Evolutionary conservation across 768 basidiomycete genomes (phyloP).

Genomic region (Russula griseocarnosa): DNA sequence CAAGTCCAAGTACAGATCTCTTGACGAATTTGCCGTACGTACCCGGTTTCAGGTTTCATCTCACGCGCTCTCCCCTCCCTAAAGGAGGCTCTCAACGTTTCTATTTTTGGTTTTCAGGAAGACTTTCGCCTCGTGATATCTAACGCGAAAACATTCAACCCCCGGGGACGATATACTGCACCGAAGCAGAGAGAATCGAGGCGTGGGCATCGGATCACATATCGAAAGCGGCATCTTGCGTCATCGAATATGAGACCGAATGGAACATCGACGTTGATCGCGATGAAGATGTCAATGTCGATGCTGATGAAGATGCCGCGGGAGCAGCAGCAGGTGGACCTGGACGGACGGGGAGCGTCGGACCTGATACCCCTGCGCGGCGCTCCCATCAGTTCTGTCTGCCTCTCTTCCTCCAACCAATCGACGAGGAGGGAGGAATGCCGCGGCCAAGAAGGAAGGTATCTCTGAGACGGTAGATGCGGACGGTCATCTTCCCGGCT

Average conservation of each 20-base stretch:
- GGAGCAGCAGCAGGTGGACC: neutral
- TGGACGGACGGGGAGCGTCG: constrained; percentile 14
- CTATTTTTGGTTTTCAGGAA: constrained; percentile 14
- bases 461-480: constrained; percentile 51
- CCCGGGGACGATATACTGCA: constrained; percentile 69
- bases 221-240: constrained; percentile 60
- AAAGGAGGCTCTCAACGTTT: neutral
- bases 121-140: constrained; percentile 69
- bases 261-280: constrained; percentile 79
- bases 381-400: constrained; percentile 33
- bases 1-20: constrained; percentile 68
- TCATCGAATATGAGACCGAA: constrained; percentile 78
- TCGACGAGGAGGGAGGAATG: constrained; percentile 39
- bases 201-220: constrained; percentile 71
- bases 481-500: constrained; percentile 71
- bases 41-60: neutral
- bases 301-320: constrained; percentile 45
- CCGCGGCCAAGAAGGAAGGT: constrained; percentile 35
- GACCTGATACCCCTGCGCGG: constrained; percentile 31
- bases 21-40: constrained; percentile 75
- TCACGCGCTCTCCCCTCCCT: neutral
- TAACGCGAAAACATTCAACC: constrained; percentile 76
- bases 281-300: constrained; percentile 34
- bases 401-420: constrained; percentile 23
- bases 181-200: constrained; percentile 70